Percentiles rank a stretch among this genome's conserved stretches.
phyloP scores from a whole-genome alignment of 1,284 basidiomycete species.

The Schizophyllum amplum region DNA sequence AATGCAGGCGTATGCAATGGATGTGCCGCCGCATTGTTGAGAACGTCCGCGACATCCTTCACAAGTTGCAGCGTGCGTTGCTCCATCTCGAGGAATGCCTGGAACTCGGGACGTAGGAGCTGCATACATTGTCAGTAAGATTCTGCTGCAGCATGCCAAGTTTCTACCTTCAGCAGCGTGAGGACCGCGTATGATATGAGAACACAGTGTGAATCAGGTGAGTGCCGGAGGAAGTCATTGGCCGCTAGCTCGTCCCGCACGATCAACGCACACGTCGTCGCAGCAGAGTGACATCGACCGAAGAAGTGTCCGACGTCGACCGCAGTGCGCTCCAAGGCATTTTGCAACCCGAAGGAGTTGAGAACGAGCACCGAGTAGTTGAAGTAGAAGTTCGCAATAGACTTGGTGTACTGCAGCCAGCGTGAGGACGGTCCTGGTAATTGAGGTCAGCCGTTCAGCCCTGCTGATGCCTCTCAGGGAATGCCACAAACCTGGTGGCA shows the following conservation, averaged over 20 bases:
- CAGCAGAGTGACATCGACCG: conserved; percentile 72
- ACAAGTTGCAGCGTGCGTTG: conserved; percentile 64
- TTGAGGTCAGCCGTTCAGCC: conserved; percentile 1
- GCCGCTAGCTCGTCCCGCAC: conserved; percentile 74
- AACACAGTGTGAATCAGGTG: conserved; percentile 89
- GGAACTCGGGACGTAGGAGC: conserved; percentile 79
- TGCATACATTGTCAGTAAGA: conserved; percentile 21
- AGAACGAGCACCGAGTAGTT: conserved; percentile 82
- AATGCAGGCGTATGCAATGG: conserved; percentile 77
- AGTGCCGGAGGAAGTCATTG: conserved; percentile 72
- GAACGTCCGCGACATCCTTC: conserved; percentile 71
- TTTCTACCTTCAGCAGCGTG: conserved; percentile 75
- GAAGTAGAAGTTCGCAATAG: conserved; percentile 69
- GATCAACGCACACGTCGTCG: conserved; percentile 59
- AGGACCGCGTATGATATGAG: conserved; percentile 85
- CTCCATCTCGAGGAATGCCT: conserved; percentile 68
- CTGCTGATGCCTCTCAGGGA: neutral
- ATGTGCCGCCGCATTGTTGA: conserved; percentile 70
- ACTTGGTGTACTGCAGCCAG: conserved; percentile 35
- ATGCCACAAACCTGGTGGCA: neutral
- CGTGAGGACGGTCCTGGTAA: conserved; percentile 23
- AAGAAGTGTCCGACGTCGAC: conserved; percentile 85
- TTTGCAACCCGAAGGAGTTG: conserved; percentile 93
- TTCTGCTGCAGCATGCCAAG: neutral
- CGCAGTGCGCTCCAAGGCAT: conserved; percentile 72